Percentiles rank a stretch among this genome's conserved stretches.
Conservation (phyloP, 257 asterid species). For the Solanum chaucha region DNA sequence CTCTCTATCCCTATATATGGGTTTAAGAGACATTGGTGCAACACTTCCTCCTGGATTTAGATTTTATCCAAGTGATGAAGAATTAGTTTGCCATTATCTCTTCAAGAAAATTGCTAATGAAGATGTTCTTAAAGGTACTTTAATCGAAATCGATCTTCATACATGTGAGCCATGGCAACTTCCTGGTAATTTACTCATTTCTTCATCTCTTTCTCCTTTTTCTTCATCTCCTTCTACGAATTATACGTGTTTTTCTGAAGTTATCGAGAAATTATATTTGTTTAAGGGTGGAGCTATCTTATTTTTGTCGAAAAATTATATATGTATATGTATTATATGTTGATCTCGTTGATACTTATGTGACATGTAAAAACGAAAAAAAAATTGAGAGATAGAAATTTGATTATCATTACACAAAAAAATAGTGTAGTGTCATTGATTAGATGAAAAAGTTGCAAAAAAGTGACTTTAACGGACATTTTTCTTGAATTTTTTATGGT, state of each 20-base stretch:
- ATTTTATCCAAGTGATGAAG: conserved; percentile 87
- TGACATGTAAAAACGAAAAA: not conserved
- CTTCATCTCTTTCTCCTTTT: not conserved
- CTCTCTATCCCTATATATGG: conserved; percentile 22
- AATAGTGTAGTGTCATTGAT: not conserved
- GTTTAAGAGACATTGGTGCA: conserved; percentile 66
- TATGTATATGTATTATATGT: not conserved
- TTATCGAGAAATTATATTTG: not conserved
- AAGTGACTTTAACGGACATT: not conserved
- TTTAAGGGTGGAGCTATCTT: not conserved
- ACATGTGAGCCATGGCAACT: conserved; percentile 96
- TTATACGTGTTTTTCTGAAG: not conserved
- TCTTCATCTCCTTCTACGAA: too few species aligned
- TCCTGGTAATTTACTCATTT: conserved; percentile 43
- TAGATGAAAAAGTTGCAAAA: not conserved
- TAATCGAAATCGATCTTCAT: conserved; percentile 82
- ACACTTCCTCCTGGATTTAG: conserved; percentile 81
- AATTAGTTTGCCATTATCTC: conserved; percentile 71
- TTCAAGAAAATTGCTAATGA: conserved; percentile 55
- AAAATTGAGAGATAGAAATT: not conserved
- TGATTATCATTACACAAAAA: not conserved
- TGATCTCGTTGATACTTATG: not conserved
- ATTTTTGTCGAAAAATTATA: not conserved
- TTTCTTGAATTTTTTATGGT: not conserved
- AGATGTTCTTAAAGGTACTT: conserved; percentile 38